Conservation (phyloP, 2,329 filamentous ascomycete species). For the Ceratocystis diversiconidia region DNA sequence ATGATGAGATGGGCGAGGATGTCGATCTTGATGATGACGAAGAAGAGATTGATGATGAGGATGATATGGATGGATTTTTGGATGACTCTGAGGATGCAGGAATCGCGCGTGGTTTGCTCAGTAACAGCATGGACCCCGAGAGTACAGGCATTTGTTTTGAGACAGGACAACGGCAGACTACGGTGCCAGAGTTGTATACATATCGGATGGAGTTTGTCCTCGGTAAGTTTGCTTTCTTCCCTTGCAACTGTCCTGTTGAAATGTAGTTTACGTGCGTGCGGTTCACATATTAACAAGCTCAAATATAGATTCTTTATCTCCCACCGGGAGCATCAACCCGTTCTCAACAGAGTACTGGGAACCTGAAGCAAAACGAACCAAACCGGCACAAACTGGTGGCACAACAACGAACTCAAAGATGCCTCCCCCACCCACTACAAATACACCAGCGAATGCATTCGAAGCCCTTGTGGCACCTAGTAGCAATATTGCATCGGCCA, state of each 20-base stretch:
- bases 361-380: constrained; percentile 26
- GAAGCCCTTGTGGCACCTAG: constrained; percentile 22
- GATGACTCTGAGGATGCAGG: constrained; percentile 67
- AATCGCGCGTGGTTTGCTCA: constrained; percentile 40
- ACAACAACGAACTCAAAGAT: constrained; percentile 16
- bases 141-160: constrained; percentile 80
- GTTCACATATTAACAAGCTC: constrained; percentile 20
- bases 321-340: constrained; percentile 56
- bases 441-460: constrained; percentile 26
- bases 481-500: constrained; percentile 10
- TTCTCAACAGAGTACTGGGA: constrained; percentile 75
- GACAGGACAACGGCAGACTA: constrained; percentile 35
- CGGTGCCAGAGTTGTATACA: constrained; percentile 36
- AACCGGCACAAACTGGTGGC: not conserved
- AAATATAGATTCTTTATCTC: constrained; percentile 32
- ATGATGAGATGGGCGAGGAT: constrained; percentile 52
- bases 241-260: not conserved
- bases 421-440: constrained; percentile 23
- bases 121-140: constrained; percentile 59
- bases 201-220: constrained; percentile 65
- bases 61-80: constrained; percentile 79
- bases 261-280: not conserved
- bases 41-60: constrained; percentile 60
- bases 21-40: constrained; percentile 53
- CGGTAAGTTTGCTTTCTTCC: constrained; percentile 34